A percentile compares a stretch with the other conserved stretches of the same genome.
Conservation (phyloP, 495 filamentous ascomycete genomes). For the Xylaria scruposa region DNA sequence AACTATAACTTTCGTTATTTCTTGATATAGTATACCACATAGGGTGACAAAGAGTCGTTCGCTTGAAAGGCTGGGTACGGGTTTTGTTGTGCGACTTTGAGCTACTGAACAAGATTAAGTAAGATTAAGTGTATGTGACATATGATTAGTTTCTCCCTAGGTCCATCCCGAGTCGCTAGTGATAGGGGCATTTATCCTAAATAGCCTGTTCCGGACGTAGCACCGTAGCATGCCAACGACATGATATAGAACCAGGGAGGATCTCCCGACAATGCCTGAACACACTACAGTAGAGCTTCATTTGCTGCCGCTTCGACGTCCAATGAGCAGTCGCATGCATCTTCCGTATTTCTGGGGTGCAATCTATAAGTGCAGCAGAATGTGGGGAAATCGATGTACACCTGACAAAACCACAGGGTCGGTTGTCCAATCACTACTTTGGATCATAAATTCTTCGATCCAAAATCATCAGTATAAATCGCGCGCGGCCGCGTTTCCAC, state of each 20-base stretch:
- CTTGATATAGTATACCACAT: no score
- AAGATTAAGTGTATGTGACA: not conserved
- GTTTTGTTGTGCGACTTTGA: not conserved
- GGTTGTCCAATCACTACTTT: slow-evolving; percentile 2
- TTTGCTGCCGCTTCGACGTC: not conserved
- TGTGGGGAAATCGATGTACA: slow-evolving; percentile 24
- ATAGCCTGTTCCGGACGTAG: slow-evolving; percentile 20
- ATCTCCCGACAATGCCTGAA: slow-evolving; percentile 8
- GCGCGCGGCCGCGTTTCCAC: slow-evolving; percentile 5
- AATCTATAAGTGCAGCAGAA: slow-evolving; percentile 19
- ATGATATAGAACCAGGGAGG: not conserved
- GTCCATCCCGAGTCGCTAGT: not conserved
- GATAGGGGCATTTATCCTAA: slow-evolving; percentile 6
- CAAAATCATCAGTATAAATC: not conserved
- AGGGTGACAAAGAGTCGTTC: no score
- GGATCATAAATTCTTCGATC: not conserved
- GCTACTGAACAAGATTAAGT: not conserved
- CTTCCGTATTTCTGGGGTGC: slow-evolving; percentile 14
- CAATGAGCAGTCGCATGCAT: not conserved
- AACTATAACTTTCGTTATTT: no score
- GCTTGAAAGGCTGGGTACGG: not conserved
- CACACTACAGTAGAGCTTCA: not conserved
- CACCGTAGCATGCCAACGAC: not conserved
- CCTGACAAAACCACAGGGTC: slow-evolving; percentile 11
- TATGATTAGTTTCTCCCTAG: not conserved